A percentile compares a stretch with the other conserved stretches of the same genome.
phyloP scores from a whole-genome alignment of 2,329 filamentous ascomycete species.

The Thielaviopsis populi region DNA sequence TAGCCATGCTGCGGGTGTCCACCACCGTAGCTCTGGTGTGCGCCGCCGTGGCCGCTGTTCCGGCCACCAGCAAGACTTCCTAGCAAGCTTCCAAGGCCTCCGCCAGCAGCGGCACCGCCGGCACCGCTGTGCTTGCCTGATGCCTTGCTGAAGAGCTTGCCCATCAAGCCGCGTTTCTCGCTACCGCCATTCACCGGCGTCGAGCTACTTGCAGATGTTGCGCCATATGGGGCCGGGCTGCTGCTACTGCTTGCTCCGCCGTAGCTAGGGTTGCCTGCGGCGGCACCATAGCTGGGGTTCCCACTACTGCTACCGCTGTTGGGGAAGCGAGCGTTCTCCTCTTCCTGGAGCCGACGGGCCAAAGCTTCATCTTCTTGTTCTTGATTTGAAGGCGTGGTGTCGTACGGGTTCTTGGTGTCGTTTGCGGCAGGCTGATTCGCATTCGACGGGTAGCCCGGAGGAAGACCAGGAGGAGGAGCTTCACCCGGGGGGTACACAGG shows the following conservation, averaged over 20 bases:
- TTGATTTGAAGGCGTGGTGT: conserved; percentile 22
- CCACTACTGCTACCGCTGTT: conserved; percentile 26
- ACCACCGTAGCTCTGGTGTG: conserved; percentile 24
- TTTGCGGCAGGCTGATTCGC: conserved; percentile 22
- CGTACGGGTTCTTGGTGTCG: conserved; percentile 61
- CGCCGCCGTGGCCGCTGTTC: conserved; percentile 19
- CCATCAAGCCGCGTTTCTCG: conserved; percentile 34
- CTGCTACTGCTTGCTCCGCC: conserved; percentile 15
- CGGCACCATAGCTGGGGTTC: conserved; percentile 6
- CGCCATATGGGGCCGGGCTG: conserved; percentile 12
- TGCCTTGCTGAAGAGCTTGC: conserved; percentile 38
- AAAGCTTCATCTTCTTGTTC: conserved; percentile 63
- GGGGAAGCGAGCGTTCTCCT: conserved; percentile 50
- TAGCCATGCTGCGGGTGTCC: conserved; percentile 23
- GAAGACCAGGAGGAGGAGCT: conserved; percentile 38
- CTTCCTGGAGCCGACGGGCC: conserved; percentile 64
- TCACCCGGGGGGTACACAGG: conserved; percentile 42
- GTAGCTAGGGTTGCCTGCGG: conserved; percentile 5
- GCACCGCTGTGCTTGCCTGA: conserved; percentile 25
- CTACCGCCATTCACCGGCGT: conserved; percentile 19
- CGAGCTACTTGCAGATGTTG: not conserved
- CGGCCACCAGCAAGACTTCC: conserved; percentile 8
- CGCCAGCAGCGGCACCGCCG: conserved; percentile 16
- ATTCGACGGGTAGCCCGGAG: conserved; percentile 48
- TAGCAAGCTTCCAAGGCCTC: conserved; percentile 19